These are phyloP conservation scores for Steccherinum ochraceum DNA, from an alignment of 768 basidiomycete genomes.

Conservation along the genomic window DNA sequence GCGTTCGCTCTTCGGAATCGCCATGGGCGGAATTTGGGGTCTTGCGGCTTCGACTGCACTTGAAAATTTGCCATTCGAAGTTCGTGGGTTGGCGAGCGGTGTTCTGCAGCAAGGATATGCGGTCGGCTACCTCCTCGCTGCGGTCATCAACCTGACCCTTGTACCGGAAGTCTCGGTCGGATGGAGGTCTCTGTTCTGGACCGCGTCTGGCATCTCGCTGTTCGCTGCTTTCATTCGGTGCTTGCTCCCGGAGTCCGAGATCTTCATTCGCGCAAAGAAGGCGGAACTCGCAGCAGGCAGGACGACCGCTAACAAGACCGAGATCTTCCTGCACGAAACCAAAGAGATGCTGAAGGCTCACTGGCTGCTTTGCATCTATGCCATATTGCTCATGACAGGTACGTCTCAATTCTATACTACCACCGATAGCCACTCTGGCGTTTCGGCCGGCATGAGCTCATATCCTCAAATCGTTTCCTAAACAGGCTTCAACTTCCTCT, in stretches of 20 bases:
- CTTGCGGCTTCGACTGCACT: conserved; percentile 75
- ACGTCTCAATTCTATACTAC: too few species aligned
- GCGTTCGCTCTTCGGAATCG: conserved; percentile 78
- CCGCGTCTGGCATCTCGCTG: conserved; percentile 59
- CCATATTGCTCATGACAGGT: conserved; percentile 73
- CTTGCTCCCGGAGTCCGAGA: conserved; percentile 69
- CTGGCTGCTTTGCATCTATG: conserved; percentile 81
- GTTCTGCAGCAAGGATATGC: conserved; percentile 89
- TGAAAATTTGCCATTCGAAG: conserved; percentile 83
- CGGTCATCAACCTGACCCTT: conserved; percentile 71
- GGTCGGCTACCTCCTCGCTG: conserved; percentile 78
- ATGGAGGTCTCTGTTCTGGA: conserved; percentile 85
- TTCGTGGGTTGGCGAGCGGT: conserved; percentile 81
- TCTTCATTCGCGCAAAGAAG: conserved; percentile 62
- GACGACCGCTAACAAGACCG: conserved; percentile 44
- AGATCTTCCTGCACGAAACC: conserved; percentile 67
- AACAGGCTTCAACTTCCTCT: conserved; percentile 47
- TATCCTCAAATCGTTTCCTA: background rate
- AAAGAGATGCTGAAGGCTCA: conserved; percentile 73
- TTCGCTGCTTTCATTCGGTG: conserved; percentile 65
- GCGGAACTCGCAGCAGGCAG: conserved; percentile 38
- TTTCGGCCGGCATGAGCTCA: background rate
- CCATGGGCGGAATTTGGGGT: conserved; percentile 91
- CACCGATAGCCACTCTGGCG: too few species aligned
- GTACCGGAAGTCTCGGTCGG: conserved; percentile 28